Base-by-base conservation (phyloP, 805 yeast genomes). In the Vanderwaltozyma yarrowii region DNA sequence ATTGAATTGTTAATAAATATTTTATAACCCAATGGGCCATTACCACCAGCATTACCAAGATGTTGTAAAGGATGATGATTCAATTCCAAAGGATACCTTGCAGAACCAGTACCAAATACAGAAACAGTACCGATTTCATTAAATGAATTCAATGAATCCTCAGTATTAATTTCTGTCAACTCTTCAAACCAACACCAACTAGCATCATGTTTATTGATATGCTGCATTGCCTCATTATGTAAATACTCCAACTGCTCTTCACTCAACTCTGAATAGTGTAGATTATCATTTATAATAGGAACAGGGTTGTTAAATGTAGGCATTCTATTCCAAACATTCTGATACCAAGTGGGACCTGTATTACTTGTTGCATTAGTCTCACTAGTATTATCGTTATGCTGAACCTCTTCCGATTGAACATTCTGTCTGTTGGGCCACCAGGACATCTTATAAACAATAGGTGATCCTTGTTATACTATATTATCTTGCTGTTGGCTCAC, bases 111-210 rank as follows among this genome's bases (percentile, higher is more conserved):
- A 14, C 49, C 53, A 24, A 40, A 45, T 2, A 57, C 61, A 32
- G 57, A 51, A 2, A 54, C 39, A 2, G 49, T 45, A 8, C 63
- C 63, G 3, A 30, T 17, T 15, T 32, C 33, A 17, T 33, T 46
- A 14, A 33, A 45, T 45, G 30, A 45, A 35, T 36, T 38, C 28
- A 21, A 21, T 9, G 32, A 40, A 23, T 29, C 34, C 37, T 30
- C 47, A 27, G 19, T 36, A 13, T 30, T 32, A n/a, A 43, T 19
- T 13, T 39, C n/a, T 1, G 54, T 42, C n/a, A 50, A 33, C 18
- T 52, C 51, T 38, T 53, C 54, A 38, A 43, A 54, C 63, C 63
- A 58, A 33, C 59, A 52, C 61, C 62, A 58, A 10, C 61, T 37
- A 33, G 43, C 44, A 1, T 40, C 36, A 27, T 46, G 50, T 31